A percentile compares a stretch with the other conserved stretches of the same genome.
phyloP scores from a whole-genome alignment of 768 basidiomycete genomes.

The Tulasnella sp. region DNA sequence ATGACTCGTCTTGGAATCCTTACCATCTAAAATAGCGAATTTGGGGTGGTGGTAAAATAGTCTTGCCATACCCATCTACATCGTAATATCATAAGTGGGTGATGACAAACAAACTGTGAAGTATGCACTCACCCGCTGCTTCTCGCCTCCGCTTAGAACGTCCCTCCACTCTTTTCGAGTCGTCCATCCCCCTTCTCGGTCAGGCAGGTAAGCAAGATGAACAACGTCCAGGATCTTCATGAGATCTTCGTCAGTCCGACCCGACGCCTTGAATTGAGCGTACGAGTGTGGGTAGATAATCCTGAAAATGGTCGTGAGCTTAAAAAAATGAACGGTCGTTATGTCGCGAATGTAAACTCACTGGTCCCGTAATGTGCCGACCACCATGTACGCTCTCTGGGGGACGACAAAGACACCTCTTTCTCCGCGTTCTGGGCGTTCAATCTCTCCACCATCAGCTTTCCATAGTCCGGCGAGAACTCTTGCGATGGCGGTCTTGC shows the following conservation, averaged over 20 bases:
- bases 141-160: constrained; percentile 93
- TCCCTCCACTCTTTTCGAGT: constrained; percentile 95
- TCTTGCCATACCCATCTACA: constrained; percentile 82
- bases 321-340: neutral
- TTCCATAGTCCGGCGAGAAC: constrained; percentile 89
- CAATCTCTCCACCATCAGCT: constrained; percentile 34
- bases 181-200: constrained; percentile 81
- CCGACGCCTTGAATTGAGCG: constrained; percentile 55
- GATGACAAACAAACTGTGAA: neutral
- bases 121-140: constrained; percentile 60
- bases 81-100: neutral
- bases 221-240: constrained; percentile 71
- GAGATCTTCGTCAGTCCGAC: constrained; percentile 58
- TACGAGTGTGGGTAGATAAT: constrained; percentile 89
- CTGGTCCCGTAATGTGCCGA: constrained; percentile 83
- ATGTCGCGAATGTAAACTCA: constrained; percentile 29
- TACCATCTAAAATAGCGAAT: constrained; percentile 81
- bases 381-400: constrained; percentile 87
- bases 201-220: constrained; percentile 75
- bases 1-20: constrained; percentile 26
- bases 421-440: constrained; percentile 37
- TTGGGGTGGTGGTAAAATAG: constrained; percentile 81
- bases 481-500: constrained; percentile 82
- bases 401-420: constrained; percentile 76
- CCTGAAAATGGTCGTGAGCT: constrained; percentile 26